Conservation (phyloP, 306 rosid genomes). For the Vachellia collinsii region DNA sequence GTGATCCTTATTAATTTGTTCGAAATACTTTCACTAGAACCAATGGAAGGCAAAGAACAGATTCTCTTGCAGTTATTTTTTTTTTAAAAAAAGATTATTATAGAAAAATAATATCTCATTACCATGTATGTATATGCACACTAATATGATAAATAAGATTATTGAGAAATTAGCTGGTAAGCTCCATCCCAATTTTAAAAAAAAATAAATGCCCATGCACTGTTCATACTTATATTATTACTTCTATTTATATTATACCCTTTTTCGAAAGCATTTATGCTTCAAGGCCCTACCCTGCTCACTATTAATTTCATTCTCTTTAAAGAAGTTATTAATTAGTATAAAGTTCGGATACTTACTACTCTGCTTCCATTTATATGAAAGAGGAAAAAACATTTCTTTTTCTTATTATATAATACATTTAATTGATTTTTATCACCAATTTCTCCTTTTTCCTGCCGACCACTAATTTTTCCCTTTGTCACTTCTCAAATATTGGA, state of each 20-base stretch:
- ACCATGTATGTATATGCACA: neutral
- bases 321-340: neutral
- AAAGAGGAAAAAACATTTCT: no score
- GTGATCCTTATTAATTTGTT: neutral
- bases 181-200: neutral
- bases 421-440: no score
- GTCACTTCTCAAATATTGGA: no score
- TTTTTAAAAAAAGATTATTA: no score
- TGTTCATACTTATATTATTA: no score
- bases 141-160: no score
- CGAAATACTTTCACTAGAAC: neutral
- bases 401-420: no score
- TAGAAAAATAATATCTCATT: neutral
- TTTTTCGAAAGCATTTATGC: neutral
- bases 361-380: no score
- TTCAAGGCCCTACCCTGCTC: neutral
- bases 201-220: neutral
- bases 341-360: no score
- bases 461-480: no score
- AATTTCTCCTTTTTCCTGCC: no score
- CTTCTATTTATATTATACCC: neutral
- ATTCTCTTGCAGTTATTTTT: neutral
- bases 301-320: no score
- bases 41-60: neutral
- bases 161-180: neutral